A percentile compares a stretch with the other conserved stretches of the same genome.
Conservation (phyloP, 371 early-diverging fungal species). For the Mortierella sp. region DNA sequence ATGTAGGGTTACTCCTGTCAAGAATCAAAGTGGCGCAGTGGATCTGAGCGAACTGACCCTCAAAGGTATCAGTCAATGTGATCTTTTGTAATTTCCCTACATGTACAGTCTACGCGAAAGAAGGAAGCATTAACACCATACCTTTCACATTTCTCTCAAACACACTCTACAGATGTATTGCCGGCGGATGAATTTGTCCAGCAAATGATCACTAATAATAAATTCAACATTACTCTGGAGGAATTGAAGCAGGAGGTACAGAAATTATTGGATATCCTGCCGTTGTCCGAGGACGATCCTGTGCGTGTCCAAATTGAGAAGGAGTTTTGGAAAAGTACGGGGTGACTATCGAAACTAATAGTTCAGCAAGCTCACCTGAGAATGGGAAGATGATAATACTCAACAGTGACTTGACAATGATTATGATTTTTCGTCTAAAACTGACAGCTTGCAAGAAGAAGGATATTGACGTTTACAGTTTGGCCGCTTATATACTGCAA, state of each 20-base stretch:
- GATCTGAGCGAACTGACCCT: constrained; percentile 29
- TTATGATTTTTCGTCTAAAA: not conserved
- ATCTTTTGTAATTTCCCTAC: too few species aligned
- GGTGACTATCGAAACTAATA: not conserved
- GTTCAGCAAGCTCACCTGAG: too few species aligned
- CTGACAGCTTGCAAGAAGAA: constrained; percentile 35
- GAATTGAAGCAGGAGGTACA: constrained; percentile 27
- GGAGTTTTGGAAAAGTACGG: constrained; percentile 26
- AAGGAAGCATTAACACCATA: too few species aligned
- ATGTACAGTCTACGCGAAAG: too few species aligned
- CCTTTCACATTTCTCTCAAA: not conserved
- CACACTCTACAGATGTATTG: constrained; percentile 29
- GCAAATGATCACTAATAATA: constrained; percentile 24
- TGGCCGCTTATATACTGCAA: constrained; percentile 26
- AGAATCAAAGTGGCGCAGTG: not conserved
- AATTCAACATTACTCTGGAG: constrained; percentile 13
- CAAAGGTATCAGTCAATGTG: constrained; percentile 11
- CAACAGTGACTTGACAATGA: not conserved
- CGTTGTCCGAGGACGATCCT: constrained; percentile 28
- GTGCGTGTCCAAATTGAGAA: constrained; percentile 35
- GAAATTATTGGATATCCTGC: constrained; percentile 21
- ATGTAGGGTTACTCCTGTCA: not conserved
- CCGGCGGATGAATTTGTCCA: constrained; percentile 36
- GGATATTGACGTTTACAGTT: constrained; percentile 2
- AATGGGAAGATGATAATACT: not conserved